Evolutionary conservation across 192 early-diverging fungal genomes (phyloP), one percentile per base, ranked within the genome.

Genomic region (Rhizoclosmatium globosum): DNA sequence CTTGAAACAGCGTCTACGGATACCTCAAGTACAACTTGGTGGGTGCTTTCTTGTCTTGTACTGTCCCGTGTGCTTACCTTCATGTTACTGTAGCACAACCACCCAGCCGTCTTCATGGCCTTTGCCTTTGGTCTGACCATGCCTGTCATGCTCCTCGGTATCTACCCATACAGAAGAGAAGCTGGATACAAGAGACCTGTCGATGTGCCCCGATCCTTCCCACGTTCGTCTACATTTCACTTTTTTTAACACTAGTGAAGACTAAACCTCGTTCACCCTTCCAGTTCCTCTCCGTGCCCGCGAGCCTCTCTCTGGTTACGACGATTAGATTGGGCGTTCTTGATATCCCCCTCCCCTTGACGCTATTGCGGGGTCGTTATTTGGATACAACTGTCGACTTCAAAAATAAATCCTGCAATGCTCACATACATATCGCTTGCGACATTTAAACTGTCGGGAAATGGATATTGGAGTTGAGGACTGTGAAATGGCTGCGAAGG

Each of bases 51-150:
- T 17, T 38, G 45, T 50, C 68, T 13, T 15, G 39, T 2, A 31
- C 31, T 31, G 31, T 31, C 0, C 31, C 31, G 31, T 31, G 31
- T 31, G 31, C 31, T 31, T 31, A 31, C 31, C 31, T 31, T 31
- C 31, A 31, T 31, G 31, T 31, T 17, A 7, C 21, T 64, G 7
- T 42, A 72, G 70, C 70, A 85, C 84, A 74, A 85, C 79, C 69
- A 85, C 76, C 84, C 84, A 7, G 84, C 82, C 61, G 82, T 85
- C 76, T 77, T 85, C 76, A 57, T 79, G 70, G 81, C 82, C 39
- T 84, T 67, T 67, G 73, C 78, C 57, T 61, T 85, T 41, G 79
- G 66, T 23, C 69, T 85, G 11, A 46, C 64, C 39, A 67, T 73
- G 2, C 81, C 82, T 39, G 68, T 82, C 56, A 17, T 87, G 57